These are phyloP conservation scores for Scedosporium minutisporum DNA, from an alignment of 2,329 filamentous ascomycete genomes.

Conservation along the genomic window DNA sequence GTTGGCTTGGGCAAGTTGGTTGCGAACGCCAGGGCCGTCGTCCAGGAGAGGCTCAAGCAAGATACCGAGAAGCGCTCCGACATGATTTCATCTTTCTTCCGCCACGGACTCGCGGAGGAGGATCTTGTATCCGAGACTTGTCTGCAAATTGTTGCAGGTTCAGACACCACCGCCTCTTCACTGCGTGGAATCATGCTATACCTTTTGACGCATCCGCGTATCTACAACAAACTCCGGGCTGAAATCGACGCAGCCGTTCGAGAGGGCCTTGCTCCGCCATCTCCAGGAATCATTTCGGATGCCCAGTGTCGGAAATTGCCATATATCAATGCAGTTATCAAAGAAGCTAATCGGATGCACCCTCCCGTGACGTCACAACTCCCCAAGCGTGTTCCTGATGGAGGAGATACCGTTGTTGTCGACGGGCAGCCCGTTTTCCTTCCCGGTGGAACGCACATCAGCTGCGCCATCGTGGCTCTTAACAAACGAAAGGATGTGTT, in stretches of 20 bases:
- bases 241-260: conserved; percentile 27
- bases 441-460: conserved; percentile 22
- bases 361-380: conserved; percentile 25
- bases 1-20: conserved; percentile 31
- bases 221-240: conserved; percentile 33
- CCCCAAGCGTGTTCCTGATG: conserved; percentile 21
- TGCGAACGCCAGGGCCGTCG: conserved; percentile 25
- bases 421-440: conserved; percentile 22
- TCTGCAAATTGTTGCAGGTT: conserved; percentile 39
- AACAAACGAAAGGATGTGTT: conserved; percentile 22
- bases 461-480: conserved; percentile 24
- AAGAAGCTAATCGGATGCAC: conserved; percentile 32
- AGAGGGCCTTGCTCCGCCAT: conserved; percentile 11
- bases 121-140: conserved; percentile 34
- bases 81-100: conserved; percentile 39
- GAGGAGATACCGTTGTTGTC: conserved; percentile 23
- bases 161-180: conserved; percentile 46
- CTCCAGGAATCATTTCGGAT: conserved; percentile 26
- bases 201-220: conserved; percentile 37
- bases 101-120: conserved; percentile 25
- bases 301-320: conserved; percentile 25
- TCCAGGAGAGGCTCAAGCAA: conserved; percentile 13
- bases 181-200: conserved; percentile 43
- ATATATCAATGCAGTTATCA: conserved; percentile 39
- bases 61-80: conserved; percentile 23